phyloP scores from a whole-genome alignment of 805 yeast species.

The Schizosaccharomyces cryophilus region DNA sequence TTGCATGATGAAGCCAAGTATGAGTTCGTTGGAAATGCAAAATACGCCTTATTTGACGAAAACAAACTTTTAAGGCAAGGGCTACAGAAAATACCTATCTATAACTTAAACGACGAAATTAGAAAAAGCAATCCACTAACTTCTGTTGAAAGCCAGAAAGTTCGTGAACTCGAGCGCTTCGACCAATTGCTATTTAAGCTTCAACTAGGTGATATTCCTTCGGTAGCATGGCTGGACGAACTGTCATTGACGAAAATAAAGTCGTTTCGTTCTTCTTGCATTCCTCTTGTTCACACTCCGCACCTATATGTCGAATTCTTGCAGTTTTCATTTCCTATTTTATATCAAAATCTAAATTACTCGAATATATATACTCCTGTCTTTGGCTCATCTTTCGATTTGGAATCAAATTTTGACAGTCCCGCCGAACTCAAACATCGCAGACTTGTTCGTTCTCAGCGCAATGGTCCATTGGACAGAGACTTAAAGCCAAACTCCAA shows the following conservation, averaged over 20 bases:
- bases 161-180: not conserved
- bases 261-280: constrained; percentile 12
- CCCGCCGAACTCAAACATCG: constrained; percentile 78
- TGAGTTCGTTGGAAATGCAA: not conserved
- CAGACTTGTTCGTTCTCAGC: constrained; percentile 59
- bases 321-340: constrained; percentile 47
- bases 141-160: not conserved
- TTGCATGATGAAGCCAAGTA: not conserved
- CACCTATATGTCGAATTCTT: constrained; percentile 25
- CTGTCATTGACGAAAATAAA: constrained; percentile 34
- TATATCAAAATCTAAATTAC: constrained; percentile 10
- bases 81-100: not conserved
- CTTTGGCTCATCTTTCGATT: constrained; percentile 23
- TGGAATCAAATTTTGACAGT: constrained; percentile 42
- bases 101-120: not conserved
- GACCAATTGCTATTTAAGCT: constrained; percentile 26
- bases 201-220: constrained; percentile 39
- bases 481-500: constrained; percentile 77
- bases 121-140: not conserved
- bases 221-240: constrained; percentile 52
- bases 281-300: constrained; percentile 3
- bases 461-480: constrained; percentile 49
- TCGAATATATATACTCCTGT: not conserved
- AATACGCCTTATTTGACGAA: not conserved
- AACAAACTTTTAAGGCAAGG: not conserved